A percentile compares a stretch with the other conserved stretches of the same genome.
Evolutionary conservation across 2,329 filamentous ascomycete species (phyloP).

Genomic region (Pyrenophora graminea): DNA sequence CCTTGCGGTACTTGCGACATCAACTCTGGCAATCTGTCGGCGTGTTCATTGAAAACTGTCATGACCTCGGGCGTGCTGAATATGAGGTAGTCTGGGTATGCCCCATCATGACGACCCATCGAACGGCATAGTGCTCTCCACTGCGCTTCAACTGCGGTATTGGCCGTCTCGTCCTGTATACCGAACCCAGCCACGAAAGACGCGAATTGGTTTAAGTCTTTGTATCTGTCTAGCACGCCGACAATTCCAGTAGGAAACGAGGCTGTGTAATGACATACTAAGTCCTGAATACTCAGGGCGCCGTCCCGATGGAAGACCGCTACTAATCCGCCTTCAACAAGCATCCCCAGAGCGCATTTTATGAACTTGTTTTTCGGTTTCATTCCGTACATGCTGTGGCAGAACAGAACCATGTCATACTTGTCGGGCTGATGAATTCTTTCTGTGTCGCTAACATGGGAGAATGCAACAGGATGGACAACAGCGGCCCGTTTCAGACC

Average conservation of each 20-base stretch:
- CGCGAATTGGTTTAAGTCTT: conserved; percentile 56
- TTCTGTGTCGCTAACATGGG: too few relatives aligned
- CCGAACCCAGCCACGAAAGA: conserved; percentile 57
- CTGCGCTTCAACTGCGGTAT: conserved; percentile 41
- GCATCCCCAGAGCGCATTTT: conserved; percentile 54
- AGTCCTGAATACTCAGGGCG: conserved; percentile 50
- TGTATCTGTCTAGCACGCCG: conserved; percentile 52
- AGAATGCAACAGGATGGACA: conserved; percentile 51
- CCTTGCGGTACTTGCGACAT: conserved; percentile 45
- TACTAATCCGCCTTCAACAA: conserved; percentile 53
- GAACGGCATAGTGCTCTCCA: conserved; percentile 61
- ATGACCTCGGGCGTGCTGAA: conserved; percentile 59
- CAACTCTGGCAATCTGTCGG: conserved; percentile 52
- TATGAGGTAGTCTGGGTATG: conserved; percentile 46
- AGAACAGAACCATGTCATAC: conserved; percentile 64
- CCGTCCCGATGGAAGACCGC: conserved; percentile 61
- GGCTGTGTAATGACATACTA: conserved; percentile 55
- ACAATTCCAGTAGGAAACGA: conserved; percentile 54
- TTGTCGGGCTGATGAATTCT: conserved; percentile 36
- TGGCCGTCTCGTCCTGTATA: conserved; percentile 36
- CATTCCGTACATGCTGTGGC: conserved; percentile 68
- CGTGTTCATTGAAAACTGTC: conserved; percentile 55
- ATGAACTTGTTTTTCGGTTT: conserved; percentile 54
- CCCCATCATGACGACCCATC: conserved; percentile 49
- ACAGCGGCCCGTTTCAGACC: conserved; percentile 50